Evolutionary conservation across 139 green algal genomes (phyloP), one percentile per base, ranked within the genome.

Genomic region (Pleodorina starrii): DNA sequence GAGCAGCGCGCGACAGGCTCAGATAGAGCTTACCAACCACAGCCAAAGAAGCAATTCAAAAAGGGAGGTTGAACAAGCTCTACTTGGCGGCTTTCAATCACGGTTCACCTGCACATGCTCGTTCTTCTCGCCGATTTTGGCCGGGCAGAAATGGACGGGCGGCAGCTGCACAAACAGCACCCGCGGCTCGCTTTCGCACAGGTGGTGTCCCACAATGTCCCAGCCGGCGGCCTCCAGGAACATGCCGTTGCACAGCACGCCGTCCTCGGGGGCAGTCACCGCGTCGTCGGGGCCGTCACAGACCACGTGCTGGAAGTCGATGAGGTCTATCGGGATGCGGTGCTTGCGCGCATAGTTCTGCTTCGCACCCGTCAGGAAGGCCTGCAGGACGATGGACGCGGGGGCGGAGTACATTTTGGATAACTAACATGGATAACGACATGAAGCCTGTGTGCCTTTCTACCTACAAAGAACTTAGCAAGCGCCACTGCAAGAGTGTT

Each of bases 261-360:
- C 96, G 88, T 97, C 94, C 36, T 91, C 92, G 14, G 95, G 96
- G 11, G 78, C 60, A 4, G 9, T 35, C 23, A 59, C 40, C 17
- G 23, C 46, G 21, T 82, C 80, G 44, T 74, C 73, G 1, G 60
- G 74, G 38, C 42, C 68, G 63, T 96, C 93, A 54, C 92, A 91
- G 27, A 96, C 89, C 44, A 93, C 16, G 36, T 86, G 78, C 25
- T 75, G 48, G 90, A 97, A 97, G 84, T 96, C 95, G n/a, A 97
- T 93, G 35, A 92, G 80, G 86, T 96, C 95, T 63, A 97, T 97
- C 48, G 95, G 92, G 32, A 96, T 91, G 16, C 57, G 91, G 81
- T 96, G 90, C 86, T 95, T 94, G 51, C 96, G 90, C 7, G 96
- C 96, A 79, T 91, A 97, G 92, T 97, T 98, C 92, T 98, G 96